Conservation (phyloP, 139 green algal genomes). For the Closterium sp. region DNA sequence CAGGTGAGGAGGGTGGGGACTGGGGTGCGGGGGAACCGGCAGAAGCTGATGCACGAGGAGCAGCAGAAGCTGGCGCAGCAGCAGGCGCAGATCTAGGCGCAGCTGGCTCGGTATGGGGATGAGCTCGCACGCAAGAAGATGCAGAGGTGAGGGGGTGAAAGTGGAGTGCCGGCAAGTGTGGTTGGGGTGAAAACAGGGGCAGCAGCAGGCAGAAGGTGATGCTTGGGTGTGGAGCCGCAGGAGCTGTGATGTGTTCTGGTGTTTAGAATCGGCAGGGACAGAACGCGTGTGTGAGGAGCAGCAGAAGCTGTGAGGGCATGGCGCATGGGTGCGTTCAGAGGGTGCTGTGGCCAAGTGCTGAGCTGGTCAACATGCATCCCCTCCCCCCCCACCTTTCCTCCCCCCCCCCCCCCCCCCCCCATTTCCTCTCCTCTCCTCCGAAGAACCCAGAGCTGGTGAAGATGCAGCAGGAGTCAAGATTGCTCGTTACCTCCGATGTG, state of each 20-base stretch:
- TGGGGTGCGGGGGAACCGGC: background rate
- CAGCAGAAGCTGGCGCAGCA: slow-evolving; percentile 86
- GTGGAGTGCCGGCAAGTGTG: background rate
- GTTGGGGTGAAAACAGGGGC: too few species aligned
- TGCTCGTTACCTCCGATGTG: too few species aligned
- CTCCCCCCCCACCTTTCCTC: too few species aligned
- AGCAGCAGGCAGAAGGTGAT: slow-evolving; percentile 54
- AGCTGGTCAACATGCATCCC: too few species aligned
- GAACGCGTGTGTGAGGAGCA: too few species aligned
- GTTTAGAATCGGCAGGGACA: too few species aligned
- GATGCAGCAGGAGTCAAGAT: background rate
- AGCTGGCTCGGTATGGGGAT: slow-evolving; percentile 74
- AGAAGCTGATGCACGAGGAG: slow-evolving; percentile 66
- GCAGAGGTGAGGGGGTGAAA: slow-evolving; percentile 25
- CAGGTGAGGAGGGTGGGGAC: background rate
- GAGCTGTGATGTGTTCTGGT: too few species aligned
- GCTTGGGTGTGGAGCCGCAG: slow-evolving; percentile 70
- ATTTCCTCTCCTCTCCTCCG: too few species aligned
- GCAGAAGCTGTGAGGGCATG: too few species aligned
- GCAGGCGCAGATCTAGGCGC: slow-evolving; percentile 79
- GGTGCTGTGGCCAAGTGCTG: too few species aligned
- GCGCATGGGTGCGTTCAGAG: too few species aligned
- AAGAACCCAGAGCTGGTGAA: slow-evolving; percentile 86
- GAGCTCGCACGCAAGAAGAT: slow-evolving; percentile 57
- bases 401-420: too few species aligned